Conservation (phyloP, 805 yeast genomes). For the Candida sakaeoensis region DNA sequence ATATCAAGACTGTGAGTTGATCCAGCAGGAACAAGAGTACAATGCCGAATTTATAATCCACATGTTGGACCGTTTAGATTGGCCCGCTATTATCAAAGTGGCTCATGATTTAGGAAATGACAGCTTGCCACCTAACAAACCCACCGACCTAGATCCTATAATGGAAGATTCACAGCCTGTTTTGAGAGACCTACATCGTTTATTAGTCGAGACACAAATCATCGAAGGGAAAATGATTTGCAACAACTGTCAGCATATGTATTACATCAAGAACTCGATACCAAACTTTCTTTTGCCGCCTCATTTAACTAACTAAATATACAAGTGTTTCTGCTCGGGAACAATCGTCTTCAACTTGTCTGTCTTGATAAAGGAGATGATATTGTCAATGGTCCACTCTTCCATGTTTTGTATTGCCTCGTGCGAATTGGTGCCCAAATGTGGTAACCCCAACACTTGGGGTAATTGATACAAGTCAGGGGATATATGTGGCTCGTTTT, state of each 20-base stretch:
- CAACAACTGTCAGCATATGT: conserved; percentile 78
- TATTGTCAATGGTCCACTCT: conserved; percentile 67
- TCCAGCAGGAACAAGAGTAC: conserved; percentile 75
- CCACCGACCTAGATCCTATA: conserved; percentile 51
- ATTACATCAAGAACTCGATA: conserved; percentile 86
- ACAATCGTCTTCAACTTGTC: conserved; percentile 74
- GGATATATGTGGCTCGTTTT: conserved; percentile 66
- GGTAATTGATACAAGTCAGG: conserved; percentile 58
- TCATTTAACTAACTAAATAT: conserved; percentile 47
- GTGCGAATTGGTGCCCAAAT: conserved; percentile 76
- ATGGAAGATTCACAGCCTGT: conserved; percentile 51
- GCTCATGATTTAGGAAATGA: conserved; percentile 67
- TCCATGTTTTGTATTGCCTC: conserved; percentile 83
- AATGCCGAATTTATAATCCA: conserved; percentile 75
- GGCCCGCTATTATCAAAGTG: conserved; percentile 79
- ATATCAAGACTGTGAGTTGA: conserved; percentile 64
- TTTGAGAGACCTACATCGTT: conserved; percentile 69
- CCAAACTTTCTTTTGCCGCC: conserved; percentile 95
- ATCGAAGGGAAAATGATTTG: conserved; percentile 88
- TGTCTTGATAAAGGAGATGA: conserved; percentile 49
- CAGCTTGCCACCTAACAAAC: conserved; percentile 57
- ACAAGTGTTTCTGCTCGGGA: conserved; percentile 61
- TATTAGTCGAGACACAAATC: conserved; percentile 82
- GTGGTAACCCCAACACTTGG: conserved; percentile 76
- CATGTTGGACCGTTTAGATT: conserved; percentile 78